Base-by-base conservation (phyloP, 352 stramenopile species). In the Globisporangium cystogenes region DNA sequence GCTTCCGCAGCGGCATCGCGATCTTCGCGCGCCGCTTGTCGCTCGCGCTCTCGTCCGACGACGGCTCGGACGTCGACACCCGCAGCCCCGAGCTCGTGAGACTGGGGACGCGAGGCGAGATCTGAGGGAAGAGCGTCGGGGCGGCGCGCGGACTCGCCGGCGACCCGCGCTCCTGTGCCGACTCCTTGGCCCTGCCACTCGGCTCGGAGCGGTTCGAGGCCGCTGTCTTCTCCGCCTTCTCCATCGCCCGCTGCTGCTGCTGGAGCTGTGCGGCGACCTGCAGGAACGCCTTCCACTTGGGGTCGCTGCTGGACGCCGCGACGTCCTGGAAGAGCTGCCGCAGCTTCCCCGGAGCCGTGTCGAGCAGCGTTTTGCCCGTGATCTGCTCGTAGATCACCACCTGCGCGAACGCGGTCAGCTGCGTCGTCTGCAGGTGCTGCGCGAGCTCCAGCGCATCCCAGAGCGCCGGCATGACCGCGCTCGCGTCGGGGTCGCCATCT, bases 391-490 rank as follows among this genome's bases (percentile, higher is more conserved):
- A 64, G 27, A 88, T 66, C 18, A 85, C 63, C 14, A 76, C 51
- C 24, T 86, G 66, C 10, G 76, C 76, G 48, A 70, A 86, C 35
- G 47, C 62, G 10, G 59, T 65, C 20, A 88, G 71, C 47, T 76
- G 58, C 15, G 71, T 67, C 12, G 61, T 53, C 50, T 85, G 70
- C 6, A 88, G 48, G 51, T 76, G 72, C 44, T 86, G 76, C 31
- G 74, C 76, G 2, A 88, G 65, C 48, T 88, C 76, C 4, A 88
- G 55, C 5, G 70, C 55, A 24, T 88, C 74, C 74, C 76, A 88
- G 51, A 76, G 70, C 35, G 59, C 48, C 14, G 76, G 74, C 59
- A 78, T 74, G 7, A 74, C 47, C 24, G 65, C 29, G 14, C 48
- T 59, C 15, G 49, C 40, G 18, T 50, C 57, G 8, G 14, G 26